Base-by-base conservation (phyloP, 2,329 filamentous ascomycete genomes). In the Mycogone perniciosa region DNA sequence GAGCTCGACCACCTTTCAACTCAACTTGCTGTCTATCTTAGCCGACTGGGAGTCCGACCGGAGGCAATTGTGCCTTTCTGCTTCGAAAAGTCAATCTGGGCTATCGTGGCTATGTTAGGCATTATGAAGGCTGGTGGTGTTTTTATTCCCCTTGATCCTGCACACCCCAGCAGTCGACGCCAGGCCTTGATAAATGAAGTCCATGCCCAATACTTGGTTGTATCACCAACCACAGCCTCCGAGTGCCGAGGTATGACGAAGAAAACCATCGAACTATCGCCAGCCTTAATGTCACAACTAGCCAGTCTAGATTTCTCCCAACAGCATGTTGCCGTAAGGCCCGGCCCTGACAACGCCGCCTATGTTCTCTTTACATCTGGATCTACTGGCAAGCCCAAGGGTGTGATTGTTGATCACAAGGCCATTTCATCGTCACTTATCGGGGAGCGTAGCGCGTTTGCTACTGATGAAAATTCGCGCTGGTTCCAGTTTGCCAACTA, bases 81-180 rank as follows among this genome's bases (percentile, higher is more conserved):
- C 31, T 67, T 68, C 42, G 63, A 67, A 29, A 69, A 68, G 48
- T 67, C 65, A 1, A 56, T 55, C 37, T 69, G 62, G 62, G 54
- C 56, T 0, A 46, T 59, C 20, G 56, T 67, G 1, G 61, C 62
- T 1, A 60, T 66, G 52, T 46, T 69, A 6, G 64, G 54, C 6
- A 58, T 68, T 1, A 48, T 70, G 20, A 67, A 66, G 46, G 60
- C 66, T 33, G 66, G 65, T 6, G 63, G 50, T 37, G 53, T 43
- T 7, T 57, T 39, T 38, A 37, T 57, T 11, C 46, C 51, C 20
- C 26, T 57, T 7, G 51, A 57, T 33, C 46, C 50, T n/a, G 29
- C 8, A 11, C 50, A 52, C 20, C 50, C 50, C 33, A 30, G 11
- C 13, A 29, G 13, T 33, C 42, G 43, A 29, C 41, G 48, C 1